phyloP scores from a whole-genome alignment of 2,329 filamentous ascomycete genomes.

The Cladosporium colombiae region DNA sequence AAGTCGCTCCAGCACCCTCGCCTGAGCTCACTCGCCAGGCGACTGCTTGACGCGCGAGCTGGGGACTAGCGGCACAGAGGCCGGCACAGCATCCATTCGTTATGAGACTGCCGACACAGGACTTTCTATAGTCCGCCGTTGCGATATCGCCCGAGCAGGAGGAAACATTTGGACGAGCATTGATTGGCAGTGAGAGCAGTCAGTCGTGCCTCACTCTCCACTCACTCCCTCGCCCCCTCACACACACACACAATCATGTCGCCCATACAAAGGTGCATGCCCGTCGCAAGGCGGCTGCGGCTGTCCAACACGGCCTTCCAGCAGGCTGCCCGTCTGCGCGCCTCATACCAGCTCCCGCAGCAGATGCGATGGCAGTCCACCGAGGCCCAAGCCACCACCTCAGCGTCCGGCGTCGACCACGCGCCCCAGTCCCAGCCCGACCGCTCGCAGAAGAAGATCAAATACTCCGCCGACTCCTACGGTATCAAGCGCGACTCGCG shows the following conservation, averaged over 20 bases:
- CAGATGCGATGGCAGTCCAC: conserved; percentile 36
- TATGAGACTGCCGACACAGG: neutral
- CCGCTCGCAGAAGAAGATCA: conserved; percentile 51
- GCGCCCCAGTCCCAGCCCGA: conserved; percentile 30
- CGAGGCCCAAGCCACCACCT: conserved; percentile 32
- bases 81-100: neutral
- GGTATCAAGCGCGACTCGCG: conserved; percentile 75
- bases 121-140: conserved; percentile 10
- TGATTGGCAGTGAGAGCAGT: conserved; percentile 2
- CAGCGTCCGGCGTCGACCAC: conserved; percentile 35
- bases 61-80: neutral
- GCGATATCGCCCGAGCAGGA: neutral
- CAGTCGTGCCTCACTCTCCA: neutral
- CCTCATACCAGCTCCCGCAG: conserved; percentile 23
- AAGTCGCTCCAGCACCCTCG: conserved; percentile 12
- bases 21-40: conserved; percentile 10
- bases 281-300: conserved; percentile 35
- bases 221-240: neutral
- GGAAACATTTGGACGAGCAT: conserved; percentile 14
- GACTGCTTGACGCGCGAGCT: conserved; percentile 18
- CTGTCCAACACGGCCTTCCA: conserved; percentile 36
- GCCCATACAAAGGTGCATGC: conserved; percentile 22
- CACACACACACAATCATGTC: conserved; percentile 14
- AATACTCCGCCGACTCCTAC: conserved; percentile 83
- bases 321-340: conserved; percentile 29